Base-by-base conservation (phyloP, 441 rosid species). In the Arabidopsis lyrata region DNA sequence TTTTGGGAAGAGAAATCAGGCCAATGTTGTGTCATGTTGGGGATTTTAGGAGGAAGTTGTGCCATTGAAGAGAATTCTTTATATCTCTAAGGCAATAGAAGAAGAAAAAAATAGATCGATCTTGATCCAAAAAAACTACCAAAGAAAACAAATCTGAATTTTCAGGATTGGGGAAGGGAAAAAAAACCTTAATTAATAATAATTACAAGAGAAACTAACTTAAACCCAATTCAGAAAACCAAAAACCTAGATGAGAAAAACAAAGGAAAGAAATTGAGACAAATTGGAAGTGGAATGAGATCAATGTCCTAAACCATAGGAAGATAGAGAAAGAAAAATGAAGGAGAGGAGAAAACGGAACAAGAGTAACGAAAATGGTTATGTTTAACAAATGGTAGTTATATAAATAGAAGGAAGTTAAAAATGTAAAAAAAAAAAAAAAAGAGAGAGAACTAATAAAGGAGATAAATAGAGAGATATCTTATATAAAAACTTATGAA, bases 1-100 rank as follows among this genome's bases (percentile, higher is more conserved):
- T 68, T 68, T 13, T 68, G 78, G 38, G 75, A 73, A 2, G 83
- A 72, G 50, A 88, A 83, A 45, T 87, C 95, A 7, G 91, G 88
- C 97, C 97, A 92, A 80, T 80, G 79, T 6, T 87, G 83, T 48
- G 80, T 59, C 85, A 88, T 77, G 81, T 77, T 88, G 7, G 97
- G 98, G 83, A 90, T 86, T 81, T 93, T 93, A 1, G 98, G 98
- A 45, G 98, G 98, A 70, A 93, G 80, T 74, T 93, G 98, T 66
- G 97, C 95, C 98, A 92, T 92, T 68, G 55, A 47, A 13, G 39
- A 27, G 31, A 22, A 18, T 22, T 16, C 0, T n/a, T 3, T 56
- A 2, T 56, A 31, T 31, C 27, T 57, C 27, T 49, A 38, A 47
- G 75, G 47, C 70, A 69, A 57, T 3, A 8, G 2, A 18, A 5